These are phyloP conservation scores for Mortierella sp. DNA, from an alignment of 371 early-diverging fungal genomes.

Conservation along the genomic window DNA sequence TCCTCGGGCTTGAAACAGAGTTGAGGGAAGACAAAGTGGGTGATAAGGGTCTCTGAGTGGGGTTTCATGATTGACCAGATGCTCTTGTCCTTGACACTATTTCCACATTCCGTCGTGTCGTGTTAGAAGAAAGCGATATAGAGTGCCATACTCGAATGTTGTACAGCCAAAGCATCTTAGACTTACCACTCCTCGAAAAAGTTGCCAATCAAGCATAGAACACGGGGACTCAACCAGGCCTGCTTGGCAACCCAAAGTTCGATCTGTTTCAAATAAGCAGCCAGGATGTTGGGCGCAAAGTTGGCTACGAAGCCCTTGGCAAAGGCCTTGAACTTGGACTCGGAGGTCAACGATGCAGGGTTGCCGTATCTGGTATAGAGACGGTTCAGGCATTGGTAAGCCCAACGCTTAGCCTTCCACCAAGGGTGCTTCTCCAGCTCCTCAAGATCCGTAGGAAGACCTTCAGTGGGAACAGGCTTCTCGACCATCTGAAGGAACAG, in stretches of 20 bases:
- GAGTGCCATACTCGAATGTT: too few species aligned
- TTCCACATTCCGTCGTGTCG: too few species aligned
- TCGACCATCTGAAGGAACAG: slow-evolving; percentile 84
- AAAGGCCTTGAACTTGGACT: slow-evolving; percentile 76
- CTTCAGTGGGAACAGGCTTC: slow-evolving; percentile 68
- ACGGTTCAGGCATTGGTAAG: slow-evolving; percentile 84
- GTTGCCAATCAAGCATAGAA: slow-evolving; percentile 62
- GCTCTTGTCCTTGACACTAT: slow-evolving; percentile 82
- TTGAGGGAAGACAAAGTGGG: slow-evolving; percentile 90
- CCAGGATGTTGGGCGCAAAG: slow-evolving; percentile 89
- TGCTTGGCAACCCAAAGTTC: slow-evolving; percentile 76
- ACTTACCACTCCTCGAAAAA: slow-evolving; percentile 61
- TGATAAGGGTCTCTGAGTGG: slow-evolving; percentile 78
- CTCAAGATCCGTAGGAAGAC: slow-evolving; percentile 68
- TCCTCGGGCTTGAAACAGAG: slow-evolving; percentile 87
- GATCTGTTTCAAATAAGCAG: slow-evolving; percentile 82
- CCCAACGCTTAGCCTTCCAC: slow-evolving; percentile 98
- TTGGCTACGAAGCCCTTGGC: slow-evolving; percentile 83
- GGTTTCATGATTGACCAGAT: slow-evolving; percentile 93
- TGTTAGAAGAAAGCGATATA: too few species aligned
- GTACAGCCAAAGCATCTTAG: slow-evolving; percentile 25
- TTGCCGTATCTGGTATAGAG: slow-evolving; percentile 83
- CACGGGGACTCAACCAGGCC: slow-evolving; percentile 72
- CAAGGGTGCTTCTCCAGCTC: slow-evolving; percentile 86
- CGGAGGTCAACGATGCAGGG: slow-evolving; percentile 69